phyloP scores from a whole-genome alignment of 345 rosid species.

The Ricinus communis region DNA sequence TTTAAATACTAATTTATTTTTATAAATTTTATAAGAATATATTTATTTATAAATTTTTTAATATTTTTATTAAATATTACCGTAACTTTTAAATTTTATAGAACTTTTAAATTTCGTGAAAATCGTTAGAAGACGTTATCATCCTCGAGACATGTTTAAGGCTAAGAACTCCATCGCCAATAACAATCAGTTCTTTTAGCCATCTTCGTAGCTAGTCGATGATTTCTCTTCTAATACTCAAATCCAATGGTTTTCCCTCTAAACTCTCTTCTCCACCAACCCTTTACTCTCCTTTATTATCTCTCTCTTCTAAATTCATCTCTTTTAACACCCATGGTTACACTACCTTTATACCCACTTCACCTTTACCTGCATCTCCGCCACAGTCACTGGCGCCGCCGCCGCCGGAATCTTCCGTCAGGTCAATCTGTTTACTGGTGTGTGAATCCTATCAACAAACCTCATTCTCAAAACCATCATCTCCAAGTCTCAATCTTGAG shows the following conservation, averaged over 20 bases:
- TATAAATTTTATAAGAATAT: too few species aligned
- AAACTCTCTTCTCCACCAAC: constrained; percentile 17
- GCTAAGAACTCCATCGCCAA: too few species aligned
- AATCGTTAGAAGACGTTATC: too few species aligned
- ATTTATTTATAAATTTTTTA: too few species aligned
- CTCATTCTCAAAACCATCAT: constrained; percentile 32
- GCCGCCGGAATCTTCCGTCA: constrained; percentile 45
- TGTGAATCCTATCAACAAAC: constrained; percentile 46
- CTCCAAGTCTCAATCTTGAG: constrained; percentile 42
- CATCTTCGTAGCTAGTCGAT: constrained; percentile 18
- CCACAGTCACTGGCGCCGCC: constrained; percentile 20
- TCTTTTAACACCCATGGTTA: constrained; percentile 4
- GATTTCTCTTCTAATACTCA: constrained; percentile 31
- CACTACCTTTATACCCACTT: not conserved
- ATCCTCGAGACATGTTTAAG: too few species aligned
- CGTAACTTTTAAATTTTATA: too few species aligned
- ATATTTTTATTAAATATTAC: too few species aligned
- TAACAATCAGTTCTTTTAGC: too few species aligned
- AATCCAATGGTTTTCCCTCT: constrained; percentile 29
- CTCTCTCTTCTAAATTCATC: constrained; percentile 28
- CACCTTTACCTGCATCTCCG: constrained; percentile 16
- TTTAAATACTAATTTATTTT: too few species aligned
- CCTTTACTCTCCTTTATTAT: constrained; percentile 1
- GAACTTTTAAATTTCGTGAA: too few species aligned
- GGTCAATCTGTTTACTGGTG: constrained; percentile 55